Percentiles rank a stretch among this genome's conserved stretches.
These are phyloP conservation scores for Fusarium musae DNA, from an alignment of 2,329 filamentous ascomycete species.

Conservation along the genomic window DNA sequence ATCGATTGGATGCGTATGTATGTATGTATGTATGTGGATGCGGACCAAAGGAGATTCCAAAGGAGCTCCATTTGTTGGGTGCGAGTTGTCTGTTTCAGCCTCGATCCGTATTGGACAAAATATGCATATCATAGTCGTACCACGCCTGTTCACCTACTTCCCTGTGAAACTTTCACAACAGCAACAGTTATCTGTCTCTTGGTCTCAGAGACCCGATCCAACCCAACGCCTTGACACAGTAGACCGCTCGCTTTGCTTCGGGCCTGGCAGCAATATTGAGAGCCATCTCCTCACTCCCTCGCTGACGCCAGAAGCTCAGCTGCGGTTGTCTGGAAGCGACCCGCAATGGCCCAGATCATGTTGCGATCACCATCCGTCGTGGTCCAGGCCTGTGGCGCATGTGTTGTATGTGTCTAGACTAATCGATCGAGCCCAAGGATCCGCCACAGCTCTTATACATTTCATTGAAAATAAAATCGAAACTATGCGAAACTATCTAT, in stretches of 20 bases:
- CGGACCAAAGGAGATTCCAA: neutral
- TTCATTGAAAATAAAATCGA: neutral
- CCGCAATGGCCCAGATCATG: conserved; percentile 34
- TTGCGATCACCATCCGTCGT: neutral
- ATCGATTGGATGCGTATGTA: conserved; percentile 13
- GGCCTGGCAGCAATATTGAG: neutral
- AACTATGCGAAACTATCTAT: neutral
- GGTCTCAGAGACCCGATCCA: neutral
- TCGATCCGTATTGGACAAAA: neutral
- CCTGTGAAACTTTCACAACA: neutral
- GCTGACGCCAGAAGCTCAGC: neutral
- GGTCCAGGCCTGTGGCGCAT: conserved; percentile 37
- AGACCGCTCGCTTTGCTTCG: neutral
- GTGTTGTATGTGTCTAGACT: conserved; percentile 36
- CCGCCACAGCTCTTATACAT: neutral
- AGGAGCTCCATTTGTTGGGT: conserved; percentile 1
- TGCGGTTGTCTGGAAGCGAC: conserved; percentile 1
- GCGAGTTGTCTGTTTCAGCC: conserved; percentile 16
- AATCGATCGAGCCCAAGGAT: conserved; percentile 22
- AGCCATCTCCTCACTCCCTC: conserved; percentile 7
- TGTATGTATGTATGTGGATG: neutral
- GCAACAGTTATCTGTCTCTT: neutral
- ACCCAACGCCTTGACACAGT: neutral
- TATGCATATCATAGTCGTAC: neutral
- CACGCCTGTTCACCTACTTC: neutral